phyloP scores from a whole-genome alignment of 345 rosid genomes.

The thale cress (Arabidopsis thaliana) region TAIR10.1 NC_003074.8:19608501-19609000 shows the following conservation, averaged over 20 bases:
- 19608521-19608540: background rate
- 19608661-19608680: background rate
- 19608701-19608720: conserved; percentile 4
- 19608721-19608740: background rate
- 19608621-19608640: background rate
- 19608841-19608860: conserved; percentile 38
- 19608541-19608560: conserved; percentile 31
- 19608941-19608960: background rate
- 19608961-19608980: background rate
- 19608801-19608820: background rate
- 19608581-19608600: conserved; percentile 15
- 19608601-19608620: background rate
- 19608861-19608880: conserved; percentile 34
- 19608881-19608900: conserved; percentile 10
- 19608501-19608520: conserved; percentile 29
- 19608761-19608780: background rate
- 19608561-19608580: background rate
- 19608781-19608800: background rate
- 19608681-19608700: conserved; percentile 2
- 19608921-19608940: conserved; percentile 29
- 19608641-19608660: background rate
- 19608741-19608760: conserved; percentile 1
- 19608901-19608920: conserved; percentile 20
- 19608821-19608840: conserved; percentile 9
- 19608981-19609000: conserved; percentile 12